phyloP scores from a whole-genome alignment of 1,284 basidiomycete species.

The Cutaneotrichosporon sp. region DNA sequence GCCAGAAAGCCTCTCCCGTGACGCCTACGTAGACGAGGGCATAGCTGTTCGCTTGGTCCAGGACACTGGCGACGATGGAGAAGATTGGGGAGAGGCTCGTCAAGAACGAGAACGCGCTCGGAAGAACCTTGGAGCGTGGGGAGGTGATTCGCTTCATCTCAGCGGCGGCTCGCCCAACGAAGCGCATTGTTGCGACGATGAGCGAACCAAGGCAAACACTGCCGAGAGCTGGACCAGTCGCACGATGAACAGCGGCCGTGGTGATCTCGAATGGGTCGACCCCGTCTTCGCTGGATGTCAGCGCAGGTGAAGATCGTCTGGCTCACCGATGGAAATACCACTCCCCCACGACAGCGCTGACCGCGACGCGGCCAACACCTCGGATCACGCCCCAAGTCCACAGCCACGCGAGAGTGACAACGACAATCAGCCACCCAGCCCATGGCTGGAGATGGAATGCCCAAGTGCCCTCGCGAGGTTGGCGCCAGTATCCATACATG shows the following conservation, averaged over 20 bases:
- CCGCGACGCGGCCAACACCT: constrained; percentile 73
- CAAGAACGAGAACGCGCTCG: constrained; percentile 54
- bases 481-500: constrained; percentile 65
- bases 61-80: constrained; percentile 59
- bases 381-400: constrained; percentile 89
- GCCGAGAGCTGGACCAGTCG: constrained; percentile 77
- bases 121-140: constrained; percentile 40
- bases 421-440: constrained; percentile 76
- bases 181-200: constrained; percentile 67
- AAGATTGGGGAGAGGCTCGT: constrained; percentile 51
- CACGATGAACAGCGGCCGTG: constrained; percentile 72
- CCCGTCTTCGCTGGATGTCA: constrained; percentile 48
- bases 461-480: constrained; percentile 51
- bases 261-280: constrained; percentile 61
- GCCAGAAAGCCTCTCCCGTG: constrained; percentile 80
- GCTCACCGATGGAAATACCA: constrained; percentile 85
- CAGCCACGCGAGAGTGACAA: constrained; percentile 70
- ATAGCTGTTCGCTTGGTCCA: constrained; percentile 74
- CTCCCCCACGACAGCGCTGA: constrained; percentile 78
- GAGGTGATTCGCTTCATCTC: constrained; percentile 42
- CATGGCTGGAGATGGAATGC: constrained; percentile 76
- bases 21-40: constrained; percentile 81
- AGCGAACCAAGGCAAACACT: constrained; percentile 73
- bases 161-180: constrained; percentile 43
- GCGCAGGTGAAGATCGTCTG: constrained; percentile 8